Base-by-base conservation (phyloP, 352 stramenopile genomes). In the Pythium brachiatum region DNA sequence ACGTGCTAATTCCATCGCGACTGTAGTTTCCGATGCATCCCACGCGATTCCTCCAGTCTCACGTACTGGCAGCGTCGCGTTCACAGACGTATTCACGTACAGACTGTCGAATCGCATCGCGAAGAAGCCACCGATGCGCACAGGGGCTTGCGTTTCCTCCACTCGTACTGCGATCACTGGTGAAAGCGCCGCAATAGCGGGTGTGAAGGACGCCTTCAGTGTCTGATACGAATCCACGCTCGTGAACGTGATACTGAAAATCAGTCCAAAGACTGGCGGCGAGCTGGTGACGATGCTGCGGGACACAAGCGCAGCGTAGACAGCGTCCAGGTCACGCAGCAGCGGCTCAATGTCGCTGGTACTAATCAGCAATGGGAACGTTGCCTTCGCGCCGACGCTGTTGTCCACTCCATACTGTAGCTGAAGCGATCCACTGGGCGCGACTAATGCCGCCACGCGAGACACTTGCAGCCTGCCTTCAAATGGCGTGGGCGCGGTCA, bases 241-340 rank as follows among this genome's bases (percentile, higher is more conserved):
- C 1, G 67, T 66, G 51, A 93, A 89, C 0, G 76, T 79, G 23
- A 92, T 65, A 3, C 50, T 59, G 29, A 83, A 91, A 27, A 69
- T 68, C 27, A 88, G 65, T 3, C 76, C 81, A 36, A 83, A 84
- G 15, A 39, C 34, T 13, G 36, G 23, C 0, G 36, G 20, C 13
- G 61, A 47, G 8, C 55, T 63, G 1, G 13, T 64, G 20, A 75
- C 31, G 3, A 75, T 57, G 0, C 18, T 46, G 8, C 69, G 63
- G 4, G 64, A 57, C 0, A 76, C 69, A 0, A 70, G 51, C 0
- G 75, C 76, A 0, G 69, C 64, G 27, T 83, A 81, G 3, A 90
- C 68, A 1, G 43, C 64, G 5, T 68, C 32, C 8, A 87, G 57
- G 18, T 73, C 57, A 0, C 68, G 29, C 16, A 90, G 27, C 4